Evolutionary conservation across 2,329 filamentous ascomycete genomes (phyloP).

Genomic region (Apiospora sp.): DNA sequence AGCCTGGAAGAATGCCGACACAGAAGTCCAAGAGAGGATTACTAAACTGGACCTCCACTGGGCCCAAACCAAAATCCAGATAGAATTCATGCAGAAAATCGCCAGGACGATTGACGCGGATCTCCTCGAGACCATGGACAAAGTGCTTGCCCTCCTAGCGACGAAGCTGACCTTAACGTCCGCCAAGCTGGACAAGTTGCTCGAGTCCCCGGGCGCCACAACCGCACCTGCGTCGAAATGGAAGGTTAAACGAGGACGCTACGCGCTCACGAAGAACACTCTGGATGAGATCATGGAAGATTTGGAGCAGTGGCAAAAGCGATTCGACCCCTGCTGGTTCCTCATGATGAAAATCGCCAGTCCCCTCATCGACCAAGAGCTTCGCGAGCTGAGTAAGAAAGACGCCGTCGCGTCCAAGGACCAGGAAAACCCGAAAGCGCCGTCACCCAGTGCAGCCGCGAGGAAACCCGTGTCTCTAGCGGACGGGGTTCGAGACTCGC

Average conservation of each 20-base stretch:
- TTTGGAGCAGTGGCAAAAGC: neutral
- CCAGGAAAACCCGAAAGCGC: too few relatives aligned
- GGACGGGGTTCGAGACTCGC: neutral
- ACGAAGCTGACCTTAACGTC: neutral
- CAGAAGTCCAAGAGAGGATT: neutral
- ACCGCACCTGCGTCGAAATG: neutral
- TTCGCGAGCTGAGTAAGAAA: neutral
- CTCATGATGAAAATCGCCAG: constrained; percentile 24
- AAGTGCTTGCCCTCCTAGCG: neutral
- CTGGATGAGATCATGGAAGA: neutral
- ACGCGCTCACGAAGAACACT: neutral
- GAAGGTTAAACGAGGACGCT: neutral
- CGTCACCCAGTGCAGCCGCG: neutral
- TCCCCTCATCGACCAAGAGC: neutral
- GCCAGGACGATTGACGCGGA: neutral
- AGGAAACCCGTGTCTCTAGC: neutral
- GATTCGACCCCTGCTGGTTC: constrained; percentile 20
- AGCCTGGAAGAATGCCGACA: neutral
- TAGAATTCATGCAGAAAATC: neutral
- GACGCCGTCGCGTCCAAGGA: neutral
- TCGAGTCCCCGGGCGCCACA: neutral
- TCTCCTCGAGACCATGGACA: neutral
- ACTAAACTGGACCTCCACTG: neutral
- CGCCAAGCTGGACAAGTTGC: neutral
- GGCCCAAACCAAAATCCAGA: neutral